Evolutionary conservation across 768 basidiomycete species (phyloP).

Genomic region (Peribolospora baueri): DNA sequence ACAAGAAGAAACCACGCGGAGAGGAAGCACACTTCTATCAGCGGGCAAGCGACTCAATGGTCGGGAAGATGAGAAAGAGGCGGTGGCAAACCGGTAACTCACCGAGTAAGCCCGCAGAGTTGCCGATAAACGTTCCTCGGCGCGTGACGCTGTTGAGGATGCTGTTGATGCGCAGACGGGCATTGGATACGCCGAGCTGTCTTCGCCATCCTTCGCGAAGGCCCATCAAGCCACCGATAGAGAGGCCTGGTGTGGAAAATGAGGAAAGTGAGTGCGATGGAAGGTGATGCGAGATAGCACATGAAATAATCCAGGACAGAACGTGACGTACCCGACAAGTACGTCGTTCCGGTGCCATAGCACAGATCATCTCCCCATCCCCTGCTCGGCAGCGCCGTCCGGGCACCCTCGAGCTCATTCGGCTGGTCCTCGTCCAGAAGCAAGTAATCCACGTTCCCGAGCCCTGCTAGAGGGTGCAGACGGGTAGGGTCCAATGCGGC

Average conservation of each 20-base stretch:
- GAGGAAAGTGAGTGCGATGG: constrained; percentile 24
- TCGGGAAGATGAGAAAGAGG: constrained; percentile 22
- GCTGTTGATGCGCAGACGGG: constrained; percentile 81
- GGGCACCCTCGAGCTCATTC: constrained; percentile 64
- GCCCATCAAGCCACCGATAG: constrained; percentile 86
- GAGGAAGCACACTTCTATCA: background rate
- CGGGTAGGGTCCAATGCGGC: constrained; percentile 72
- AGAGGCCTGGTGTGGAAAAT: constrained; percentile 30
- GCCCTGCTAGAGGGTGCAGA: constrained; percentile 76
- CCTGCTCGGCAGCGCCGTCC: constrained; percentile 73
- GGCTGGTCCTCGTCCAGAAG: constrained; percentile 91
- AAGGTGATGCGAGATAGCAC: constrained; percentile 16
- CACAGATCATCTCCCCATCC: constrained; percentile 98
- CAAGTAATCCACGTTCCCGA: constrained; percentile 83
- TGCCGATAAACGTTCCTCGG: constrained; percentile 91
- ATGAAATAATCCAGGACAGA: constrained; percentile 26
- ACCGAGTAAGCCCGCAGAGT: constrained; percentile 95
- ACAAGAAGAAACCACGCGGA: background rate
- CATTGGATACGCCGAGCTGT: constrained; percentile 62
- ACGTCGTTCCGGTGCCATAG: constrained; percentile 97
- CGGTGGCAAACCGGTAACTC: constrained; percentile 23
- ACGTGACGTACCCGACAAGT: constrained; percentile 64
- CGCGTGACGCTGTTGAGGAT: constrained; percentile 87
- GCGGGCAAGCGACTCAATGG: background rate
- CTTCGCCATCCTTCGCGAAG: constrained; percentile 75